Conservation (phyloP, 257 asterid species). For the Przewalskia tangutica region DNA sequence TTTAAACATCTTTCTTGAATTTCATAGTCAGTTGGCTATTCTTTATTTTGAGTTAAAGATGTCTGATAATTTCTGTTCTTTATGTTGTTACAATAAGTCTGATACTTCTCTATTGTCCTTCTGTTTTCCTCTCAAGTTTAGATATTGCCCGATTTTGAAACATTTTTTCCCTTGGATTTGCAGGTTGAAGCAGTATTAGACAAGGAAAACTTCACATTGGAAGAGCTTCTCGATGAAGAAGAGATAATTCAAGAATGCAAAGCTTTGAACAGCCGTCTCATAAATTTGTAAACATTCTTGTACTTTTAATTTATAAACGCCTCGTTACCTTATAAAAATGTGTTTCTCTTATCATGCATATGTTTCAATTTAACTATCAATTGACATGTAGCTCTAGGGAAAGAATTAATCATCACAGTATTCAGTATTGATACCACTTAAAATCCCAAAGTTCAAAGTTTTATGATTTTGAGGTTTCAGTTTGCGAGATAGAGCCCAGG, state of each 20-base stretch:
- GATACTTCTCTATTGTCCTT: background rate
- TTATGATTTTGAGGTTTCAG: slow-evolving; percentile 32
- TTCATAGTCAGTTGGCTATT: background rate
- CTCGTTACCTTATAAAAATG: background rate
- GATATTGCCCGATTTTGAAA: background rate
- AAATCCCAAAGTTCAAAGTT: background rate
- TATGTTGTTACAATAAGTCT: background rate
- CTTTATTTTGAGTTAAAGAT: background rate
- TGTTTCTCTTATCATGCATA: background rate
- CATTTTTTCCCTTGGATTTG: slow-evolving; percentile 1
- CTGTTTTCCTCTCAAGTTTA: background rate
- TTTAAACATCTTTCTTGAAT: background rate
- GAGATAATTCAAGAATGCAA: slow-evolving; percentile 99
- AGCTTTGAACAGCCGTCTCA: slow-evolving; percentile 89
- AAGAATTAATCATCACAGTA: background rate
- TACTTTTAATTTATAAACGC: background rate
- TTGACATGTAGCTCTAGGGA: background rate
- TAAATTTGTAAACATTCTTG: slow-evolving; percentile 58
- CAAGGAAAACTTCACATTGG: slow-evolving; percentile 78
- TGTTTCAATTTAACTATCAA: background rate
- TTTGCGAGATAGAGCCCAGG: slow-evolving; percentile 86
- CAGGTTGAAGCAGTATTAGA: slow-evolving; percentile 94
- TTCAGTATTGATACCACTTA: slow-evolving; percentile 1
- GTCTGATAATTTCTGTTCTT: background rate
- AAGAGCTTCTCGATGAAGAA: slow-evolving; percentile 97